phyloP scores from a whole-genome alignment of 2,329 filamentous ascomycete species.

The Aschersonia sp. region DNA sequence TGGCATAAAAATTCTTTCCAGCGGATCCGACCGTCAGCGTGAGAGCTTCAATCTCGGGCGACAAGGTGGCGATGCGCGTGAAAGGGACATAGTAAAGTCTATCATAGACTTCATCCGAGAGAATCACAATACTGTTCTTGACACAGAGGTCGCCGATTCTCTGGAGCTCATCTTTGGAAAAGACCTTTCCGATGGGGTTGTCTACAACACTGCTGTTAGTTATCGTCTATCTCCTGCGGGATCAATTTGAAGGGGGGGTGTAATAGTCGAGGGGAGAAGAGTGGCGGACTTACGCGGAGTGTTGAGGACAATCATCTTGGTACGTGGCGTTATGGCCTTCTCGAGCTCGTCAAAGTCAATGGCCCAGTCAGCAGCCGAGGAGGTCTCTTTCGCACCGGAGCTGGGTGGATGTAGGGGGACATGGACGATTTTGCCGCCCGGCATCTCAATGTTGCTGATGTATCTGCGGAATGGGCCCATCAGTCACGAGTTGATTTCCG shows the following conservation, averaged over 20 bases:
- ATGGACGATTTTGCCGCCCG: conserved; percentile 86
- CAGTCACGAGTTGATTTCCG: neutral
- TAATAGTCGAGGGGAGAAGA: neutral
- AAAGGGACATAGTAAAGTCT: conserved; percentile 91
- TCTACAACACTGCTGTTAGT: conserved; percentile 29
- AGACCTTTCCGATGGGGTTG: conserved; percentile 95
- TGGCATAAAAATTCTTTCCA: conserved; percentile 97
- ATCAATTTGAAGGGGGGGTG: neutral
- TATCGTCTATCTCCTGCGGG: too few relatives aligned
- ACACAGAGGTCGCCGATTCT: conserved; percentile 79
- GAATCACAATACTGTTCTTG: conserved; percentile 84
- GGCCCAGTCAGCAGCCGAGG: conserved; percentile 76
- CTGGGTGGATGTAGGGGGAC: conserved; percentile 85
- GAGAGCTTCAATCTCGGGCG: conserved; percentile 73
- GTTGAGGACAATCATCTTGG: conserved; percentile 92
- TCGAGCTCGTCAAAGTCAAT: conserved; percentile 76
- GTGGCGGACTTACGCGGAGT: conserved; percentile 37
- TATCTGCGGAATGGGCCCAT: conserved; percentile 22
- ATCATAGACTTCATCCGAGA: conserved; percentile 90
- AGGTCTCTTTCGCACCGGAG: conserved; percentile 63
- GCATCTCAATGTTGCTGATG: conserved; percentile 97
- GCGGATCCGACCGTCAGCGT: conserved; percentile 91
- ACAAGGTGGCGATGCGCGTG: conserved; percentile 80
- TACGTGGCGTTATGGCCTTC: conserved; percentile 65
- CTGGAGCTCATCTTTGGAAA: conserved; percentile 68